These are phyloP conservation scores for Casuarina glauca DNA, from an alignment of 306 rosid species.

Conservation along the genomic window DNA sequence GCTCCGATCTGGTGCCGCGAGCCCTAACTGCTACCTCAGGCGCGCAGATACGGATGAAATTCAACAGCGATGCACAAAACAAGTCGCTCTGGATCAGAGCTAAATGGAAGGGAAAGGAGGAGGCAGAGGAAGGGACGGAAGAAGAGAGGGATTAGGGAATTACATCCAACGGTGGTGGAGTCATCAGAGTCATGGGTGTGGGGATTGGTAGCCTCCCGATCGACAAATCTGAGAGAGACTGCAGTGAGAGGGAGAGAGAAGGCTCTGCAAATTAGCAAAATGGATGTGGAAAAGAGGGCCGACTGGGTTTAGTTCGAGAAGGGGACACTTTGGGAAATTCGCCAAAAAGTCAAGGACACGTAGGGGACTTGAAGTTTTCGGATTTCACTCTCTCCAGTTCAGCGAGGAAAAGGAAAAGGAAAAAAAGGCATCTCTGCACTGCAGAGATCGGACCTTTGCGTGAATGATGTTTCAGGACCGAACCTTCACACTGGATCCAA, in stretches of 20 bases:
- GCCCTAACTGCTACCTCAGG: slow-evolving; percentile 31
- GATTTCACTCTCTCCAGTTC: too few relatives aligned
- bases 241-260: slow-evolving; percentile 8
- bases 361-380: not conserved
- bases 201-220: slow-evolving; percentile 31
- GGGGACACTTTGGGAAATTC: slow-evolving; percentile 3
- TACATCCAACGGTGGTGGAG: slow-evolving; percentile 56
- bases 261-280: slow-evolving; percentile 9
- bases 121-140: not conserved
- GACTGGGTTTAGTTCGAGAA: slow-evolving; percentile 21
- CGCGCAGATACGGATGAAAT: not conserved
- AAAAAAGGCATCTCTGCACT: too few relatives aligned
- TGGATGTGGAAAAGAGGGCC: slow-evolving; percentile 7
- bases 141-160: slow-evolving; percentile 11
- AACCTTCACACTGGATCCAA: too few relatives aligned
- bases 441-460: too few relatives aligned
- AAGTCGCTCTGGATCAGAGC: slow-evolving; percentile 22
- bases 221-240: slow-evolving; percentile 23
- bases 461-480: too few relatives aligned
- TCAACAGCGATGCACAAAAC: not conserved
- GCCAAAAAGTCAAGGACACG: not conserved
- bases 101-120: slow-evolving; percentile 6
- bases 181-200: slow-evolving; percentile 41
- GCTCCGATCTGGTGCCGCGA: slow-evolving; percentile 29
- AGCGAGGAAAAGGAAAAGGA: too few relatives aligned